Percentiles rank a stretch among this genome's conserved stretches.
phyloP scores from a whole-genome alignment of 129 eudicot genomes.

The Calendula officinalis region DNA sequence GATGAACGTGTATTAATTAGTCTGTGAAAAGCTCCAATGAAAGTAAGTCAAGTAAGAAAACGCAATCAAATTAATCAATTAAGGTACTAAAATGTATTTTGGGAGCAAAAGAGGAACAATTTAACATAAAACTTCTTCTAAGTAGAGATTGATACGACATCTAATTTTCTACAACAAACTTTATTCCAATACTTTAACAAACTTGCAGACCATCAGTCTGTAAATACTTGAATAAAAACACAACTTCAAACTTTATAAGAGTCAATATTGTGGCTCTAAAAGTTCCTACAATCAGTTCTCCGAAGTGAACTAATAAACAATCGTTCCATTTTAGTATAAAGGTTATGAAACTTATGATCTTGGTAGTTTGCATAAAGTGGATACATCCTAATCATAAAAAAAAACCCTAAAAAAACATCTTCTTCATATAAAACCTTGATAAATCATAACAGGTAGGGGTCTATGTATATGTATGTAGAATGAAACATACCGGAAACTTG shows the following conservation, averaged over 20 bases:
- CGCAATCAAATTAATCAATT: no score
- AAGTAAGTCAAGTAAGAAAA: no score
- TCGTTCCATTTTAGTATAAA: constrained; percentile 1
- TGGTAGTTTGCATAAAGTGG: constrained; percentile 4
- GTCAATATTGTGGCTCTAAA: background rate
- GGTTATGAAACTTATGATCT: background rate
- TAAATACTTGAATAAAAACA: background rate
- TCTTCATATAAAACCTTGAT: no score
- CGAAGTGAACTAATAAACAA: background rate
- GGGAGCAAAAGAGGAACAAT: background rate
- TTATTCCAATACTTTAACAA: constrained; percentile 2
- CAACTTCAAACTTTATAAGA: constrained; percentile 3
- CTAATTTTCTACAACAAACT: background rate
- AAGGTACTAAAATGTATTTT: no score
- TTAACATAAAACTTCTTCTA: no score
- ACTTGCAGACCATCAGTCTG: background rate
- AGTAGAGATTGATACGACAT: no score
- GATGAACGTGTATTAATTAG: no score
- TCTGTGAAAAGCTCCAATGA: no score
- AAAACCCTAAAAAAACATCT: background rate
- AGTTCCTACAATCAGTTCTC: constrained; percentile 15
- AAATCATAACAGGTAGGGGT: background rate
- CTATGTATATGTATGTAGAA: background rate
- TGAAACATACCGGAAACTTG: constrained; percentile 59
- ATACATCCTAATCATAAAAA: constrained; percentile 16